Evolutionary conservation across 371 early-diverging fungal species (phyloP), one percentile per base, ranked within the genome.

Genomic region (Lichtheimia ramosa): DNA sequence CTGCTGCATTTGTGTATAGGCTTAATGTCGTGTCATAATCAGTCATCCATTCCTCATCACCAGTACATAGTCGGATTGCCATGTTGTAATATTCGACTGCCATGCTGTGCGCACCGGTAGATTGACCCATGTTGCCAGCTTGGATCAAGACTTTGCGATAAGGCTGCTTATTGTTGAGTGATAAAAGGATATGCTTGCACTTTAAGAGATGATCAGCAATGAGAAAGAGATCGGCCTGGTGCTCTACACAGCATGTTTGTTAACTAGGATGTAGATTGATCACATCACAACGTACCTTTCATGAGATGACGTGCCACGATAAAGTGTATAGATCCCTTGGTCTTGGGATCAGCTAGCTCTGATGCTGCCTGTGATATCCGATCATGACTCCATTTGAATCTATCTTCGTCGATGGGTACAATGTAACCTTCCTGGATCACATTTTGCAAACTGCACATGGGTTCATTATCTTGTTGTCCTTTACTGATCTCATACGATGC

Each of bases 401-500:
- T 70, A 43, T 78, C 79, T 16, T 62, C 63, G 46, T 71, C 73
- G 8, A 74, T 51, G 0, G 79, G 79, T 18, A 78, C 21, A 50
- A 78, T 75, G 21, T 73, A 73, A 0, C 79, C 75, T 64, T 78
- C 79, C 57, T 78, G 79, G 6, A 75, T 52, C 4, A 71, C 75
- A 15, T 73, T 67, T 61, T 78, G 79, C 5, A 78, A 54, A 2
- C 79, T 75, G 48, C 66, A 70, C 48, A 77, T 74, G 12, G 77
- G 74, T 18, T 46, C 46, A 46, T 51, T 51, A 3, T 27, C 27
- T n/a, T 27, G 24, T 5, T 13, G 15, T 7, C 16, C n/a, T 7
- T 23, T 27, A 5, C 10, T 15, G 12, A 5, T 5, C 12, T 24
- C 12, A 27, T 14, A 21, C 7, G 23, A 18, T 13, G 21, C 5